Base-by-base conservation (phyloP, 345 rosid species). In the Populus deltoides region DNA sequence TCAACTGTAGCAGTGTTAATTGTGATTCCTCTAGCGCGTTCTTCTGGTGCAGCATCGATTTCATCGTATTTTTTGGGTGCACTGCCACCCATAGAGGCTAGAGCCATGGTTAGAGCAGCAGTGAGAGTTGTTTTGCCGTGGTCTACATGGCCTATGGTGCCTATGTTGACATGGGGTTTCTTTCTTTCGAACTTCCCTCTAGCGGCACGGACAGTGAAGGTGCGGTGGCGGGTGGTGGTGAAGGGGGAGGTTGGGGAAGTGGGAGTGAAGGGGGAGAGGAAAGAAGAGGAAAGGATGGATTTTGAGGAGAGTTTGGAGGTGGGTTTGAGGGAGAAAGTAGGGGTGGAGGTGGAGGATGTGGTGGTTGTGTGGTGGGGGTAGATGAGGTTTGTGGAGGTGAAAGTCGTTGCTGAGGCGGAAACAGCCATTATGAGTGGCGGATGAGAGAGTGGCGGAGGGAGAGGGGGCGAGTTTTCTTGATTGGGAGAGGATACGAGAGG, bases 101-200 rank as follows among this genome's bases (percentile, higher is more conserved):
- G 78, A 35, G 94, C 99, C 99, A 92, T 96, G 83, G 98, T 93
- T 41, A 92, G 89, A 71, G 98, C 93, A 10, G 94, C 97, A 20
- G 97, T 96, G 53, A 92, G 79, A 31, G 99, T 92, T 20, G 97
- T 96, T 83, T 96, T 92, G 18, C 98, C 99, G 63, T 92, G 99
- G 94, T 96, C 98, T 70, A 93, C 98, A 33, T 92, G 98, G 39
- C 99, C 99, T 33, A 93, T 96, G 5, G 98, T 92, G 7, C 97
- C 97, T 75, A 96, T 89, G 87, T 96, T 93, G 70, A 96, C 87
- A 35, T 92, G 99, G 72, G 97, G 97, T 47, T 96, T 96, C 85
- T 92, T 92, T 43, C 99, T 77, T 91, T 97, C 99, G 90, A 96
- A 94, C 70, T 94, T 96, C 3, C 93, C 99, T 55, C 92, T 90